Conservation (phyloP, 2,329 filamentous ascomycete species). For the Neofusicoccum laricinum region DNA sequence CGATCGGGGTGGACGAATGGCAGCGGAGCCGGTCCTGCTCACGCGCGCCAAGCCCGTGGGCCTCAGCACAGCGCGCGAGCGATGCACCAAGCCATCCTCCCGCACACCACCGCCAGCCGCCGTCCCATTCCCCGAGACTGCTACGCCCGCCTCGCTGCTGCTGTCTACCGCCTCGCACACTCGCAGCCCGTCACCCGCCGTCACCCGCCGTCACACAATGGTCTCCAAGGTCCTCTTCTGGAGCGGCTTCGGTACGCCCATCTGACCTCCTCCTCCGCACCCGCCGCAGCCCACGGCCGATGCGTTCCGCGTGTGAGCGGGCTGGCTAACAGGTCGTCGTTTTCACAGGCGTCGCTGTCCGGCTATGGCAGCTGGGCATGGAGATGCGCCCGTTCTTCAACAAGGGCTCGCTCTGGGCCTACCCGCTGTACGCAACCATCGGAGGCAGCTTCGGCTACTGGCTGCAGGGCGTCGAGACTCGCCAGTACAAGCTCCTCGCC, state of each 20-base stretch:
- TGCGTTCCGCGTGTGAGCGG: conserved; percentile 18
- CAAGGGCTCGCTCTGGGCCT: conserved; percentile 80
- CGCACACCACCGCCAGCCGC: conserved; percentile 1
- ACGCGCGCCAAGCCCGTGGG: conserved; percentile 1
- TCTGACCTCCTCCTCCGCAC: conserved; percentile 19
- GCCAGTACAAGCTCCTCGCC: conserved; percentile 71
- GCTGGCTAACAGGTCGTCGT: conserved; percentile 21
- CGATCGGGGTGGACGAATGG: neutral
- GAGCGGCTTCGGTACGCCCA: conserved; percentile 80
- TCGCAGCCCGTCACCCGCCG: neutral
- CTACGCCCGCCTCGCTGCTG: neutral
- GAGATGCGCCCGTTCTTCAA: conserved; percentile 96
- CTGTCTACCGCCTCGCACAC: neutral
- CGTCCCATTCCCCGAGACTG: neutral
- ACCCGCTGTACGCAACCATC: conserved; percentile 81
- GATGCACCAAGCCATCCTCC: neutral
- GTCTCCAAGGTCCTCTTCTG: conserved; percentile 70
- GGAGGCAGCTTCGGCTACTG: conserved; percentile 96
- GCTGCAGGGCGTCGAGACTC: conserved; percentile 84
- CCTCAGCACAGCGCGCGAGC: neutral
- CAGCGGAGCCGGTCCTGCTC: neutral
- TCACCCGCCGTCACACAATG: conserved; percentile 37
- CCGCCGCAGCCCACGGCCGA: neutral
- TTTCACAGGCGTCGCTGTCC: conserved; percentile 75
- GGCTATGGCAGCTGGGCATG: conserved; percentile 95